Evolutionary conservation across 2,329 filamentous ascomycete genomes (phyloP).

Genomic region (Cladosporium austrohemisphaericum): DNA sequence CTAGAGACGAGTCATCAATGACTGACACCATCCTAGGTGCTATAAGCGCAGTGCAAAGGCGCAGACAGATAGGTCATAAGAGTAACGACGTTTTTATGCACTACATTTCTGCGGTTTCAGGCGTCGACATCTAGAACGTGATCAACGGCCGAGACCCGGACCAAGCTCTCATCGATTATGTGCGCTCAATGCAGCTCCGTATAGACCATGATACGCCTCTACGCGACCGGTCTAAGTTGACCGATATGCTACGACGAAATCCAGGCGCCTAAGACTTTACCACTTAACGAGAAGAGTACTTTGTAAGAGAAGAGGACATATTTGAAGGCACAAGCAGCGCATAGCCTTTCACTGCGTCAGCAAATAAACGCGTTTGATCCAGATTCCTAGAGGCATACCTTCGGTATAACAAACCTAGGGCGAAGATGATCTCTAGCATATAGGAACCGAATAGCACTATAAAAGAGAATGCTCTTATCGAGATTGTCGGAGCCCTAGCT

Average conservation of each 20-base stretch:
- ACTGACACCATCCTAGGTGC: neutral
- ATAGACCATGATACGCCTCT: neutral
- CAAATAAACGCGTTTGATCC: neutral
- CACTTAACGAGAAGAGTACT: neutral
- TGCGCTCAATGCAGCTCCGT: neutral
- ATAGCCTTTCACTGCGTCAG: neutral
- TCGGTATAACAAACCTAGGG: neutral
- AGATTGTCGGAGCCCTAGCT: neutral
- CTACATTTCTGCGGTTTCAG: neutral
- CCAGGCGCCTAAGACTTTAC: neutral
- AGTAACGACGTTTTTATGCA: conserved; percentile 4
- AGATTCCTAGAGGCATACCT: neutral
- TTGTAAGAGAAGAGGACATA: neutral
- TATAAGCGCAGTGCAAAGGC: neutral
- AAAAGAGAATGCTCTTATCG: neutral
- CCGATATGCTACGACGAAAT: neutral
- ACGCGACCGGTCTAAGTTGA: neutral
- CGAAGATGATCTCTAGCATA: neutral
- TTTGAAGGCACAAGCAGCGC: neutral
- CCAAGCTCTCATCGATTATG: neutral
- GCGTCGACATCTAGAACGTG: neutral
- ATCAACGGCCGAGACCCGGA: neutral
- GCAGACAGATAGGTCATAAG: neutral
- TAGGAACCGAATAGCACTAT: neutral
- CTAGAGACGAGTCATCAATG: neutral